Evolutionary conservation across 73 alveolate species (phyloP).

Genomic region (Tetrahymena thermophila): DNA sequence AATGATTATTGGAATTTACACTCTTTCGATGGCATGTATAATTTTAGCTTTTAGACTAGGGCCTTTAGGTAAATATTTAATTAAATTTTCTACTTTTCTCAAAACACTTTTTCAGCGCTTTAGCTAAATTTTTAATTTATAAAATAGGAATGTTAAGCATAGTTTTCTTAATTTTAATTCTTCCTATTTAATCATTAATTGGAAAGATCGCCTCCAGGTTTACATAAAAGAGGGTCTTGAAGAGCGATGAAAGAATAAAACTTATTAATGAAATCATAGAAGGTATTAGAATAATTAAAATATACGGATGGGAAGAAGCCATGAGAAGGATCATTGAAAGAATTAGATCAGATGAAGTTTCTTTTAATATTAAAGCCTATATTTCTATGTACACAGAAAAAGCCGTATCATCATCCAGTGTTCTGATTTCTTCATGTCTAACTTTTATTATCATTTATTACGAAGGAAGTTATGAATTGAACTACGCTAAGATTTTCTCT

Average conservation of each 20-base stretch:
- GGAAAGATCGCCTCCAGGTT: not conserved
- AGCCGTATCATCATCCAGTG: slow-evolving; percentile 5
- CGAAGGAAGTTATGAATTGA: not conserved
- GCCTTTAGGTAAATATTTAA: not conserved
- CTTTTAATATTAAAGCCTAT: slow-evolving; percentile 2
- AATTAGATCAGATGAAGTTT: slow-evolving; percentile 16
- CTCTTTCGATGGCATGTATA: not conserved
- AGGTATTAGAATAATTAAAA: slow-evolving; percentile 39
- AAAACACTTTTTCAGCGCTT: too few species aligned
- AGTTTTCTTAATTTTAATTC: not conserved
- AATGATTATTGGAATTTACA: slow-evolving; percentile 4
- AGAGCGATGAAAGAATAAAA: slow-evolving; percentile 27
- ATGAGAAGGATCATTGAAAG: not conserved
- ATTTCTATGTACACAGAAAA: not conserved
- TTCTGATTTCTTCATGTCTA: slow-evolving; percentile 18
- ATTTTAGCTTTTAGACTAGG: not conserved
- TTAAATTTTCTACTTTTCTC: not conserved
- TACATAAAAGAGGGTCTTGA: not conserved
- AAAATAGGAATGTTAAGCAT: slow-evolving; percentile 20
- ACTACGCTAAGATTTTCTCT: not conserved
- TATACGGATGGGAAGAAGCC: slow-evolving; percentile 53
- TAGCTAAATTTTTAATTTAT: not conserved
- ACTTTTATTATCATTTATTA: not conserved
- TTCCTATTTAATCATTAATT: slow-evolving; percentile 25
- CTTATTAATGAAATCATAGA: slow-evolving; percentile 29